Percentiles rank a stretch among this genome's conserved stretches.
These are phyloP conservation scores for Purpureocillium takamizusanense DNA, from an alignment of 2,329 filamentous ascomycete genomes.

Conservation along the genomic window DNA sequence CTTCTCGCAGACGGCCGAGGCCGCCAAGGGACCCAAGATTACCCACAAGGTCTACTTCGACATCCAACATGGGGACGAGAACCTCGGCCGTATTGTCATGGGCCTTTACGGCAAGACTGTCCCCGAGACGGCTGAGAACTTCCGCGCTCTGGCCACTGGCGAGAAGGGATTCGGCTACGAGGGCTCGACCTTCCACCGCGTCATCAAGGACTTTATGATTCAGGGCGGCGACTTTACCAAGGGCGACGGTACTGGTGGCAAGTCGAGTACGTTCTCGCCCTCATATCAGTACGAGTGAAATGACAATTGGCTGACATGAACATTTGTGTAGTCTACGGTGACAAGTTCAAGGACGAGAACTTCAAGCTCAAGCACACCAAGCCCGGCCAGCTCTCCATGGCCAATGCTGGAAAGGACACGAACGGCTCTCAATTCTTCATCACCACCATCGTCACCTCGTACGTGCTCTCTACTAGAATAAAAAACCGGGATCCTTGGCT, in stretches of 20 bases:
- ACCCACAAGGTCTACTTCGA: conserved; percentile 93
- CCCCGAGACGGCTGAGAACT: conserved; percentile 66
- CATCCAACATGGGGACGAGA: conserved; percentile 66
- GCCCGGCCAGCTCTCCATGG: conserved; percentile 77
- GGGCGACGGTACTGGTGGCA: conserved; percentile 73
- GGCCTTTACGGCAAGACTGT: conserved; percentile 84
- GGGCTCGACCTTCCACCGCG: conserved; percentile 77
- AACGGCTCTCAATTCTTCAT: conserved; percentile 90
- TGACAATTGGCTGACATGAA: conserved; percentile 11
- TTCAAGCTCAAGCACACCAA: conserved; percentile 92
- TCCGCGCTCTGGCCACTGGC: conserved; percentile 72
- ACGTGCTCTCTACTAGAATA: conserved; percentile 9
- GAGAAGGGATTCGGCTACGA: conserved; percentile 82
- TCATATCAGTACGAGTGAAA: background rate
- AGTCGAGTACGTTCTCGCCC: conserved; percentile 55
- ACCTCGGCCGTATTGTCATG: conserved; percentile 66
- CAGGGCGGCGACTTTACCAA: conserved; percentile 85
- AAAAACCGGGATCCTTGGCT: background rate
- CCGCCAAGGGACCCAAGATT: conserved; percentile 84
- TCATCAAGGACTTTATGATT: conserved; percentile 89
- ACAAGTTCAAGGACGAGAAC: conserved; percentile 83
- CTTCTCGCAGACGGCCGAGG: conserved; percentile 65
- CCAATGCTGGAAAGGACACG: conserved; percentile 76
- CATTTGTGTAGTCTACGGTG: conserved; percentile 57
- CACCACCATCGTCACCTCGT: conserved; percentile 71